Conservation (phyloP, 2,329 filamentous ascomycete genomes). For the Stagonosporopsis chrysanthemi region DNA sequence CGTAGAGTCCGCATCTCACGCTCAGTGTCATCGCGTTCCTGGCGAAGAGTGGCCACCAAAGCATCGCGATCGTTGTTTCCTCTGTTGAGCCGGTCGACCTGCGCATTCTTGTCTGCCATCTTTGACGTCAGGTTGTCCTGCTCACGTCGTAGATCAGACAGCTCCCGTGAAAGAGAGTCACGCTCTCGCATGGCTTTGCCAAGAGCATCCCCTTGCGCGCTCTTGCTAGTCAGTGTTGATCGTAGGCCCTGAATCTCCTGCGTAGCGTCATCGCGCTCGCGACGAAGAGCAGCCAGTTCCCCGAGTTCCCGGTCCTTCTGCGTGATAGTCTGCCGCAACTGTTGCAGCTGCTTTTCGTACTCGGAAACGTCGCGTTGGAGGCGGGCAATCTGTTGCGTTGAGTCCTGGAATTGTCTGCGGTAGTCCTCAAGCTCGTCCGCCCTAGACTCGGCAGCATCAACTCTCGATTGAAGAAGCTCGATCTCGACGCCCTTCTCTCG, state of each 20-base stretch:
- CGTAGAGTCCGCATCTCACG: constrained; percentile 36
- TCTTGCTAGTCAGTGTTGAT: constrained; percentile 38
- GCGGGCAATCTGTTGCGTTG: constrained; percentile 44
- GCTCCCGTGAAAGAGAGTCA: constrained; percentile 37
- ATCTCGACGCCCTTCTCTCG: constrained; percentile 51
- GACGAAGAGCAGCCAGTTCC: constrained; percentile 34
- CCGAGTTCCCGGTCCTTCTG: constrained; percentile 44
- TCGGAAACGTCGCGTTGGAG: constrained; percentile 38
- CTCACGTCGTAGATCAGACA: constrained; percentile 43
- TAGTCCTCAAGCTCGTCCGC: constrained; percentile 48
- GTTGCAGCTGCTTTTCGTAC: constrained; percentile 44
- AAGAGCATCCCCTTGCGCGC: constrained; percentile 42
- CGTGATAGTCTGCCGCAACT: constrained; percentile 38
- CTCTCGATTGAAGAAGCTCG: constrained; percentile 44
- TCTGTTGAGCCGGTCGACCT: constrained; percentile 41
- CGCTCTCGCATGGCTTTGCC: constrained; percentile 39
- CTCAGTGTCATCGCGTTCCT: constrained; percentile 35
- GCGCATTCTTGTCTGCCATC: constrained; percentile 41
- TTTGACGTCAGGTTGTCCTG: constrained; percentile 36
- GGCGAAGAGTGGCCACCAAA: constrained; percentile 39
- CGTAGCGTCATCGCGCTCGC: constrained; percentile 45
- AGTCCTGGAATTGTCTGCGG: constrained; percentile 45
- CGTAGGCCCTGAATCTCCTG: constrained; percentile 43
- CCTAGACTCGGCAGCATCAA: constrained; percentile 46
- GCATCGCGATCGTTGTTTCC: constrained; percentile 40